Base-by-base conservation (phyloP, 78 protist genomes). In the Protostelium mycophagum region DNA sequence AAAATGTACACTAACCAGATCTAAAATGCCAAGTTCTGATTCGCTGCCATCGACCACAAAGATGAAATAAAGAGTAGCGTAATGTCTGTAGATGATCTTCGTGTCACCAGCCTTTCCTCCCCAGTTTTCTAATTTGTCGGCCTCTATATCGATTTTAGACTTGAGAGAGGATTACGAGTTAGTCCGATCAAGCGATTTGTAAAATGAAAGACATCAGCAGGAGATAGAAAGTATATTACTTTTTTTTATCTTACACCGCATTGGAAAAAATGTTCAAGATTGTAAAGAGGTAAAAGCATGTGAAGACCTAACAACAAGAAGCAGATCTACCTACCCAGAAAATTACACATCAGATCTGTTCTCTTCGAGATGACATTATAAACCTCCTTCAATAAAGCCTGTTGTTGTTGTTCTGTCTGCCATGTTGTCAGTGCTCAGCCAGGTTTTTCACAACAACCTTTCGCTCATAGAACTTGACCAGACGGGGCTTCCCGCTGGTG, bases 61-160 rank as follows among this genome's bases (percentile, higher is more conserved):
- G 28, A 98, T 93, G 86, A 98, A 98, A 87, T 92, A 98, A 35
- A 98, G 96, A 1, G 99, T 98, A 36, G 99, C 99, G 73, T 97
- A 98, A 84, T 96, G 99, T 38, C 98, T 87, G 89, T 98, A 98
- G 38, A 98, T 94, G 31, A 97, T 1, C 88, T 91, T 92, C 34
- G 98, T 92, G 91, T 97, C 98, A 51, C 73, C 73, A 25, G 73
- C 73, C 73, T 51, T 51, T 51, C 73, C 73, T 51, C 73, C 73
- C 73, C 73, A 51, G 36, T 88, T 73, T 38, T 94, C 97, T 38
- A 83, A 93, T 0, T 90, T 73, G 83, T 90, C 87, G 29, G 38
- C 39, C 36, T 83, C 39, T 34, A 31, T 35, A 23, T 91, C 90
- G 63, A 87, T 63, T 38, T 91, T n/a, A n/a, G n/a, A n/a, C n/a